Evolutionary conservation across 139 green algal genomes (phyloP), one percentile per base, ranked within the genome.

Genomic region (Closterium sp.): DNA sequence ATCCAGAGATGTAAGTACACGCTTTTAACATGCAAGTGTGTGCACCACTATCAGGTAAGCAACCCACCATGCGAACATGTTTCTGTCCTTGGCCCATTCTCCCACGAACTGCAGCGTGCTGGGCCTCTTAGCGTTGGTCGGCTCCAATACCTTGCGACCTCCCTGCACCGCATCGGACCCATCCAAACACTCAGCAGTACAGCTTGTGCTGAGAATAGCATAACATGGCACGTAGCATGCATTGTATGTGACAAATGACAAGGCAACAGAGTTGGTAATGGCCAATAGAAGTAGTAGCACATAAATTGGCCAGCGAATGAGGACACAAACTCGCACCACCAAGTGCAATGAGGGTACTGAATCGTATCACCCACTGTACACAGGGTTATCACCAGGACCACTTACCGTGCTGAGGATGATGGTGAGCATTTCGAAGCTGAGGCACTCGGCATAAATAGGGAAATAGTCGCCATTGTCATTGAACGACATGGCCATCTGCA

Each of bases 381-480:
- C 45, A 70, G 45, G 45, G 45, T 70, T 17, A 70, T 22, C 10
- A 22, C 11, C 45, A 70, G 45, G 11, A 70, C 11, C 45, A 28
- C 90, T 27, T 9, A 93, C 89, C 89, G 92, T 17, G 79, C 90
- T 93, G 34, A 96, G n/a, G 34, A 91, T 86, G 11, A 90, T 86
- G 22, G 30, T 88, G 10, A 96, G 85, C 28, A 90, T 38, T 38
- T 96, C 94, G 24, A 96, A 92, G 42, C 94, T 94, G 28, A 95
- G 88, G 93, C 94, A 96, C 70, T 94, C 94, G 29, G 89, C 94
- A 31, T 96, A 91, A 28, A 96, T 32, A 21, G 94, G 94, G 31
- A 96, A 96, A 86, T 93, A 93, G 73, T 93, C 90, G 17, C 94
- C 94, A 11, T 24, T n/a, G 79, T 94, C 89, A 31, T 95, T 95